Base-by-base conservation (phyloP, 2,329 filamentous ascomycete genomes). In the Knufia petricola region DNA sequence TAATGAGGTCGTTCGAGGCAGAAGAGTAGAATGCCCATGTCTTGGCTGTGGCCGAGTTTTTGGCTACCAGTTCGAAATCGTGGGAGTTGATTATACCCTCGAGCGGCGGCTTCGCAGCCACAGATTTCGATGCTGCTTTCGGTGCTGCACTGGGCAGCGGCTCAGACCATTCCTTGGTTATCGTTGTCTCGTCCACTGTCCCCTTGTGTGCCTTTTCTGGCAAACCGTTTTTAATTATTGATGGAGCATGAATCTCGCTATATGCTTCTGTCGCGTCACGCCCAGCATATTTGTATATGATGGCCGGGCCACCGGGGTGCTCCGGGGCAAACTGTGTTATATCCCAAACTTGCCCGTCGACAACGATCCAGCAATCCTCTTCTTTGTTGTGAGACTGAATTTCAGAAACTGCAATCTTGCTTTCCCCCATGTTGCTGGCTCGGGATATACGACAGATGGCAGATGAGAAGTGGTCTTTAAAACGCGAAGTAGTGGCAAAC, bases 11-110 rank as follows among this genome's bases (percentile, higher is more conserved):
- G 4, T 79, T 83, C 9, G 81, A 77, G 1, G 80, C 81, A 7
- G 78, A 82, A 17, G 78, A 82, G 59, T 81, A 77, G 58, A 84
- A 85, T 0, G 81, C 81, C 78, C 78, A 84, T n/a, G 80, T 76
- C 58, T 85, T 84, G 19, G 74, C 71, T 7, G 71, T 70, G 41
- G 81, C 69, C 4, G 72, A 74, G 21, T 67, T 66, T 13, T 72
- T 70, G 3, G 81, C 80, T 0, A 74, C 77, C 9, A 65, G 50
- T 45, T 78, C 73, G 58, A 84, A 84, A 64, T 84, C 81, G 52
- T 79, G 69, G 4, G 74, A 67, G 55, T 71, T 79, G 59, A 82
- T 76, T 20, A 81, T 59, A 9, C 69, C 72, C n/a, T 72, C 64
- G 10, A 81, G 64, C 2, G 74, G 70, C 2, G 74, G 73, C 49